Evolutionary conservation across 129 eudicot species (phyloP), one percentile per base, ranked within the genome.

Genomic region (Artemisia annua): DNA sequence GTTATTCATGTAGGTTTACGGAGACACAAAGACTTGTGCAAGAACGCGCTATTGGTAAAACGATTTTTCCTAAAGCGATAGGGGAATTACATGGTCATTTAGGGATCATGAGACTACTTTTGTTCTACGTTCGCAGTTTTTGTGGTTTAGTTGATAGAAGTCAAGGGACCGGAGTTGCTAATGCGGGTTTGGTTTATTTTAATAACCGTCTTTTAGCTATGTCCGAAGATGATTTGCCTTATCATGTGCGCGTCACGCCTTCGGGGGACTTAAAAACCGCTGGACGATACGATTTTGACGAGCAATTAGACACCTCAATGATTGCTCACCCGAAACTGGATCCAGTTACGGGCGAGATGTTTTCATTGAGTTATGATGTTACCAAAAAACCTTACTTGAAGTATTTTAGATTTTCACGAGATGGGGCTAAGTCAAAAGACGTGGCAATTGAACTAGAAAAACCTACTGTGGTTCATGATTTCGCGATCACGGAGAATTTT

Each of bases 281-380:
- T 3, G 87, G 76, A 10, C 24, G 83, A 4, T 83, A 62, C 62
- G 16, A 66, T 48, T 83, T 79, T 39, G 19, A 65, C 13, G 75
- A 43, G 15, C 83, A 83, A 43, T 51, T 79, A 3, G 22, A 79
- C 24, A 63, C 80, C 16, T 30, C 78, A n/a, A 79, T 83, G 83
- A 83, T 83, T 11, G 87, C 87, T 3, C 87, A 83, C 81, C 87
- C 87, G 0, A 83, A 83, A 59, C 10, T 83, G 15, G 83, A 83
- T 61, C 83, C 83, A 1, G 81, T 67, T 52, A 60, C 78, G 0
- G 78, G 78, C 1, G 81, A 83, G 60, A 70, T 83, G 2, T 83
- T 74, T 62, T 74, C 86, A 17, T 35, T 83, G 54, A 73, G 81
- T 52, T 83, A 83, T 53, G 83, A 79, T 35, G 83, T 83, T 39